Evolutionary conservation across 352 stramenopile genomes (phyloP).

Genomic region (Phytophthora niederhauseri): DNA sequence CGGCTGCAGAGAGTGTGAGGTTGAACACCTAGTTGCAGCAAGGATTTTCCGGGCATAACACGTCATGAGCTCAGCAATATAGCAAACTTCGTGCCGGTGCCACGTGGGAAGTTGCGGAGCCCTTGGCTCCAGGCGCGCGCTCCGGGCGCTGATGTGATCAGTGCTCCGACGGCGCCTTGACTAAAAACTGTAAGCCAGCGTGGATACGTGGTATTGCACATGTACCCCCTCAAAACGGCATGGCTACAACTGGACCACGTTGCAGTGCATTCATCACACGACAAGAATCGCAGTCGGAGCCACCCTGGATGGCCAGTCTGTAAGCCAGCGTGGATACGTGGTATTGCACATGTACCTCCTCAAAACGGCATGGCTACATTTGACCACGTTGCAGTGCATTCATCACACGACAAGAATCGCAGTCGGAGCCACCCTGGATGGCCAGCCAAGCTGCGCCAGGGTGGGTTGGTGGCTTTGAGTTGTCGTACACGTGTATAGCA

Average conservation of each 20-base stretch:
- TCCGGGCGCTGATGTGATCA: conserved; percentile 1
- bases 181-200: not conserved
- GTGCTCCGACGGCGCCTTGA: not conserved
- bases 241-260: not conserved
- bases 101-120: conserved; percentile 4
- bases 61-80: conserved; percentile 27
- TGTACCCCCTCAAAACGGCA: not conserved
- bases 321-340: not conserved
- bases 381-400: not conserved
- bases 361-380: not conserved
- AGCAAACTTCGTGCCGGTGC: conserved; percentile 10
- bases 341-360: not conserved
- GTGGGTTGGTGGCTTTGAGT: not conserved
- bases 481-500: not conserved
- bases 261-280: too few species aligned
- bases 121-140: not conserved
- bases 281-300: too few species aligned
- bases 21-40: conserved; percentile 10
- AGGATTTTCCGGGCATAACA: conserved; percentile 28
- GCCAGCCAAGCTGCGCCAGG: not conserved
- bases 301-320: too few species aligned
- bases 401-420: too few species aligned
- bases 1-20: conserved; percentile 16
- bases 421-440: too few species aligned
- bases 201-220: not conserved